Base-by-base conservation (phyloP, 202 grass and related monocot genomes). In the Panicum hallii region DNA sequence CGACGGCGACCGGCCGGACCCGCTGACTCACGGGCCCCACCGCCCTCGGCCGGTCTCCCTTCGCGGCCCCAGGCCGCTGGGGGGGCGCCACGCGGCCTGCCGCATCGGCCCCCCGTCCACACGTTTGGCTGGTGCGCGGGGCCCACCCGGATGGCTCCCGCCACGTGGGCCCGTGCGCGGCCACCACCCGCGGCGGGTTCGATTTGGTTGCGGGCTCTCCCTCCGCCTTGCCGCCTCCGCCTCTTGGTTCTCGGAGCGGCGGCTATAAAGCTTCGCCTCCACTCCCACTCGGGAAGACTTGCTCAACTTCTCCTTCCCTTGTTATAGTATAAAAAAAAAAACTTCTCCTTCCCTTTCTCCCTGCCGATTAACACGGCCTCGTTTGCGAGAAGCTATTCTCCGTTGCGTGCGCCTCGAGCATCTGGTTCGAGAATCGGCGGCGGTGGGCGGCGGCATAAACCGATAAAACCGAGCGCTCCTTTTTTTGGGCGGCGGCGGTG, bases 181-280 rank as follows among this genome's bases (percentile, higher is more conserved):
- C 72, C 38, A 60, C 69, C 48, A 46, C 8, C 32, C 7, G 81
- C 6, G 11, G 4, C 63, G 52, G 84, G 79, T 75, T 75, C 32
- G 50, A 41, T 75, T 54, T 26, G 47, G 3, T 12, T 60, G 52
- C 52, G 16, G 36, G 4, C 36, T 38, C 36, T 38, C 36, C 36
- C 36, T 23, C 22, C 6, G 23, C 60, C 61, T 63, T 63, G 61
- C 61, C 61, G 61, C 61, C 26, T 15, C 61, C 61, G 28, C 61
- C 61, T 63, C 61, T 6, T 13, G 5, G 61, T 34, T 16, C 22
- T 20, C 10, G 19, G 78, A 19, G 41, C 52, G 58, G 19, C 64
- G 74, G 83, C 69, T 83, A 90, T 90, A 87, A 90, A 87, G 16
- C 67, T 47, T 63, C n/a, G 50, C 67, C 66, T 4, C 72, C 67